Evolutionary conservation across 1,284 basidiomycete genomes (phyloP).

Genomic region (Tausonia pullulans): DNA sequence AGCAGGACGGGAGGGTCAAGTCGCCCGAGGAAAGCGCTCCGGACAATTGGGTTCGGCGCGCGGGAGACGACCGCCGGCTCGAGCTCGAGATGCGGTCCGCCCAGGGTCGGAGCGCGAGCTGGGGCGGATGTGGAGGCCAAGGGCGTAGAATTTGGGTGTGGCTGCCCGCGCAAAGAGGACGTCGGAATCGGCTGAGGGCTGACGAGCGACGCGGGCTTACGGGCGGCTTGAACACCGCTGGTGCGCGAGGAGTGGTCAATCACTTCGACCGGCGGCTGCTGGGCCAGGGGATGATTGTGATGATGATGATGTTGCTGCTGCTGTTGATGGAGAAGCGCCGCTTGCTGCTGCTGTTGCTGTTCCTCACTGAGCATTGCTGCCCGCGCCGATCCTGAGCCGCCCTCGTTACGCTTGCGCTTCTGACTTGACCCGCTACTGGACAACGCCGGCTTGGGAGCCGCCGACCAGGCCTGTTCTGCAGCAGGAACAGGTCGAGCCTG

Average conservation of each 20-base stretch:
- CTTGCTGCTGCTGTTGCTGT: too few relatives aligned
- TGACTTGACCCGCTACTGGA: too few relatives aligned
- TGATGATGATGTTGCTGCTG: slow-evolving; percentile 3
- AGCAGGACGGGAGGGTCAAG: background rate
- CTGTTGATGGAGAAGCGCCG: background rate
- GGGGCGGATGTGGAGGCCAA: background rate
- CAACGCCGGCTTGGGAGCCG: too few relatives aligned
- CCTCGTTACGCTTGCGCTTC: too few relatives aligned
- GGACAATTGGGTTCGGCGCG: slow-evolving; percentile 11
- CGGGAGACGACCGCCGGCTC: background rate
- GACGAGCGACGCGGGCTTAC: background rate
- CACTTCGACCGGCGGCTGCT: background rate
- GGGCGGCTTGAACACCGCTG: background rate
- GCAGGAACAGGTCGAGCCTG: background rate
- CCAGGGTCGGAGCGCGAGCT: background rate
- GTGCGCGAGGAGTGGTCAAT: background rate
- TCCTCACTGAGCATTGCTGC: too few relatives aligned
- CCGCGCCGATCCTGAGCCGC: too few relatives aligned
- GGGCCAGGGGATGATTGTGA: background rate
- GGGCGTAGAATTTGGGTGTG: too few relatives aligned
- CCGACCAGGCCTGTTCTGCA: background rate
- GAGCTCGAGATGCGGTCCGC: background rate
- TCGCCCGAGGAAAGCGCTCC: slow-evolving; percentile 4
- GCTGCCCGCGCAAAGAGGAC: background rate
- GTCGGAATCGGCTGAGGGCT: background rate